phyloP scores from a whole-genome alignment of 352 stramenopile genomes.

The Thalassiosira mediterranea region DNA sequence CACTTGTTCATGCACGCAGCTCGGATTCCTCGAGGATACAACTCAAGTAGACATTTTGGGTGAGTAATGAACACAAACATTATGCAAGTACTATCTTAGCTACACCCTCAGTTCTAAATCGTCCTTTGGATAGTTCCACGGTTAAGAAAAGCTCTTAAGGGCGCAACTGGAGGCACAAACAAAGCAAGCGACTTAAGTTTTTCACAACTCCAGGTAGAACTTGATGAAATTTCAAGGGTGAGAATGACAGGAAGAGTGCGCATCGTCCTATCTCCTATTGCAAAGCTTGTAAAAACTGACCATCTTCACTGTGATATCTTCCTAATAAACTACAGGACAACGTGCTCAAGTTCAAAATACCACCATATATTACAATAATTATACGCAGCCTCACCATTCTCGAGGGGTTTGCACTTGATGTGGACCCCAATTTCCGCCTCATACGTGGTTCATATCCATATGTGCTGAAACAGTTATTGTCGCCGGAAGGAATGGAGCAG shows the following conservation, averaged over 20 bases:
- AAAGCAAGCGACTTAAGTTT: conserved; percentile 82
- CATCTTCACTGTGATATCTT: conserved; percentile 1
- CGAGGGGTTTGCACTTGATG: conserved; percentile 84
- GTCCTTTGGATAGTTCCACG: conserved; percentile 49
- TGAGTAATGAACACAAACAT: too few species aligned
- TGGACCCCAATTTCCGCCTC: conserved; percentile 85
- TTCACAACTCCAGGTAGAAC: conserved; percentile 72
- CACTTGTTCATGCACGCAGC: conserved; percentile 42
- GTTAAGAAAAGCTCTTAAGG: conserved; percentile 69
- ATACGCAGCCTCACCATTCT: conserved; percentile 87
- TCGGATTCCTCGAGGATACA: conserved; percentile 80
- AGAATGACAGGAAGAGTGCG: conserved; percentile 25
- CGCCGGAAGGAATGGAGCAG: conserved; percentile 52
- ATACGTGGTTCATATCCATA: conserved; percentile 85
- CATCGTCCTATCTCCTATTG: too few species aligned
- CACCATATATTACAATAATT: conserved; percentile 83
- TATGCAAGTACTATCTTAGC: background rate
- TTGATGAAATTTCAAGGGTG: conserved; percentile 78
- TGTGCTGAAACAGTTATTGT: conserved; percentile 75
- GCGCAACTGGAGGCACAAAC: conserved; percentile 76
- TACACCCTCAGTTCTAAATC: background rate
- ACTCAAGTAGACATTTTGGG: conserved; percentile 77
- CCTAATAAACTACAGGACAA: too few species aligned
- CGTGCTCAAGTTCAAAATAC: conserved; percentile 74
- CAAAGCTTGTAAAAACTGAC: too few species aligned